phyloP scores from a whole-genome alignment of 306 rosid species.

The Calophaca sinica region DNA sequence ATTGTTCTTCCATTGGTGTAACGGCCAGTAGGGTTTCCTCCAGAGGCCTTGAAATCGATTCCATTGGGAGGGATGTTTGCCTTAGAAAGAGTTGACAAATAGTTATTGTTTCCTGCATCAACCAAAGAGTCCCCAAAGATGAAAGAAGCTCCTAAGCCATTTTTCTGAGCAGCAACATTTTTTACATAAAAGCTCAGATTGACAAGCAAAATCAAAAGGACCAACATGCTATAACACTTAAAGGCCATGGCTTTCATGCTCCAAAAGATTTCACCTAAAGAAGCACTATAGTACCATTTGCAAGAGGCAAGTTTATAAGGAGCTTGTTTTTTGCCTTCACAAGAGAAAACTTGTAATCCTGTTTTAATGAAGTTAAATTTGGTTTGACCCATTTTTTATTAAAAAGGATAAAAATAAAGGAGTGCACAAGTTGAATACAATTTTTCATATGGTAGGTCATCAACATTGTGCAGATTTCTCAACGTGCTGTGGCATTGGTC shows the following conservation, averaged over 20 bases:
- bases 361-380: slow-evolving; percentile 51
- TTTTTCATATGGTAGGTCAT: slow-evolving; percentile 70
- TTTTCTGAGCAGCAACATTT: slow-evolving; percentile 45
- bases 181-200: slow-evolving; percentile 45
- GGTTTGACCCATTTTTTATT: slow-evolving; percentile 64
- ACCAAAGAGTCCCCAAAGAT: slow-evolving; percentile 95
- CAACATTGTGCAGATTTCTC: slow-evolving; percentile 56
- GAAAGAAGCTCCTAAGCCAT: slow-evolving; percentile 78
- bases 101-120: slow-evolving; percentile 95
- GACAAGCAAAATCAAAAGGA: slow-evolving; percentile 44
- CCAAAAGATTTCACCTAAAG: slow-evolving; percentile 12
- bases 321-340: background rate
- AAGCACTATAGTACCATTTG: slow-evolving; percentile 36
- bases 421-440: slow-evolving; percentile 25
- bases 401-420: background rate
- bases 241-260: slow-evolving; percentile 52
- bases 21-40: slow-evolving; percentile 90
- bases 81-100: slow-evolving; percentile 74
- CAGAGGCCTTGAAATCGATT: slow-evolving; percentile 77
- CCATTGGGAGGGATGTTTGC: slow-evolving; percentile 88
- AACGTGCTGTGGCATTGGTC: slow-evolving; percentile 14
- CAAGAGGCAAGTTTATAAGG: slow-evolving; percentile 47
- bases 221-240: slow-evolving; percentile 40
- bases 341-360: slow-evolving; percentile 56
- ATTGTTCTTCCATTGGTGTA: slow-evolving; percentile 96